Evolutionary conservation across 192 early-diverging fungal genomes (phyloP).

Genomic region (Entomortierella parvispora): DNA sequence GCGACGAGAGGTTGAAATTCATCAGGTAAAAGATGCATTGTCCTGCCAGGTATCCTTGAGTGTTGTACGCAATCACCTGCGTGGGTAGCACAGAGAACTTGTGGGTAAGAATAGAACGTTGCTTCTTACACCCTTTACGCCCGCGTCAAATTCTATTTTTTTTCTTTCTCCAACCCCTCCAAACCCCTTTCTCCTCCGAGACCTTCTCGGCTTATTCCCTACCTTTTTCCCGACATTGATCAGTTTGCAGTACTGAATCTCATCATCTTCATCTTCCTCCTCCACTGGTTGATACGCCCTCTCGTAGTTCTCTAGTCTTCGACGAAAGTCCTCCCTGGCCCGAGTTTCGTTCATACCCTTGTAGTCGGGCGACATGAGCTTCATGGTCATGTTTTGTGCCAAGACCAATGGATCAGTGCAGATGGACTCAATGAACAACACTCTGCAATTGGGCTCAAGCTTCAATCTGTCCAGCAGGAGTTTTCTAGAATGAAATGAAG

Average conservation of each 20-base stretch:
- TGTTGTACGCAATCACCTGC: slow-evolving; percentile 89
- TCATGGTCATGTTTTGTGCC: slow-evolving; percentile 60
- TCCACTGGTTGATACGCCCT: slow-evolving; percentile 86
- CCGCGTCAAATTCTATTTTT: no score
- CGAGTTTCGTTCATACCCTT: slow-evolving; percentile 78
- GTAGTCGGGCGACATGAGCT: slow-evolving; percentile 95
- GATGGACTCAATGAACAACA: slow-evolving; percentile 86
- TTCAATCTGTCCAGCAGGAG: slow-evolving; percentile 73
- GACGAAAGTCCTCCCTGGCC: slow-evolving; percentile 88
- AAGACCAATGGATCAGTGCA: slow-evolving; percentile 77
- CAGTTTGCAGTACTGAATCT: slow-evolving; percentile 93
- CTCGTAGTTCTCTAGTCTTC: slow-evolving; percentile 92
- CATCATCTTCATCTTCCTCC: slow-evolving; percentile 83
- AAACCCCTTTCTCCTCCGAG: no score
- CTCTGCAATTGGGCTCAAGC: slow-evolving; percentile 69
- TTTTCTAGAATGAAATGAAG: slow-evolving; percentile 26
- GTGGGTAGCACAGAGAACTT: neutral
- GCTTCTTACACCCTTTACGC: no score
- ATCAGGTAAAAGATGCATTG: slow-evolving; percentile 98
- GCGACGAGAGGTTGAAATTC: slow-evolving; percentile 89
- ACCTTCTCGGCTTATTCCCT: no score
- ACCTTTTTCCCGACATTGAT: slow-evolving; percentile 96
- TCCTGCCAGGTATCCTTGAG: slow-evolving; percentile 90
- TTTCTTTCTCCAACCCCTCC: no score
- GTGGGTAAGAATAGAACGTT: neutral